These are phyloP conservation scores for Mastigamoeba balamuthi DNA, from an alignment of 78 protist species.

Conservation along the genomic window DNA sequence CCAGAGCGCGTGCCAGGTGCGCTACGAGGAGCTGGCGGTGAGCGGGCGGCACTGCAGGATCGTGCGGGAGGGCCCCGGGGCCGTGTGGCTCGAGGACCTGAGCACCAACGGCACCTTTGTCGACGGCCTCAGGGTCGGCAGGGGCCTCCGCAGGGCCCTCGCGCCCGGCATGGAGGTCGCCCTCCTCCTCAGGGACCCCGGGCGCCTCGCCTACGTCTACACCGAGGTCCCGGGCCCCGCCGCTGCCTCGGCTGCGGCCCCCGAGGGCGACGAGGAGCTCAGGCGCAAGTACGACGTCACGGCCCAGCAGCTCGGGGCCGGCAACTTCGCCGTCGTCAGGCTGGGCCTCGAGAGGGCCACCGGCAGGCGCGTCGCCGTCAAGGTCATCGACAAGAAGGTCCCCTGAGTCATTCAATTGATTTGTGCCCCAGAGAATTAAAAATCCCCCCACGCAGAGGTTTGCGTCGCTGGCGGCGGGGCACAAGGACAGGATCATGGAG, in stretches of 20 bases:
- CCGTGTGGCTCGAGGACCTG: neutral
- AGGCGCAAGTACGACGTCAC: constrained; percentile 20
- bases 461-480: neutral
- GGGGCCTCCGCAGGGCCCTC: constrained; percentile 9
- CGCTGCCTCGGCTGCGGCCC: neutral
- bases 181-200: neutral
- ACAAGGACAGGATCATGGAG: neutral
- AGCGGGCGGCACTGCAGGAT: neutral
- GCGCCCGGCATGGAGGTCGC: neutral
- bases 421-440: neutral
- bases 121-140: constrained; percentile 35
- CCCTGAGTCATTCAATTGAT: too few species aligned
- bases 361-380: constrained; percentile 30
- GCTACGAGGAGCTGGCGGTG: too few species aligned
- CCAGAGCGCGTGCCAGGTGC: too few species aligned
- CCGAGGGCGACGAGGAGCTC: constrained; percentile 32
- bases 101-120: constrained; percentile 43
- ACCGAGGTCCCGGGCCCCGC: neutral
- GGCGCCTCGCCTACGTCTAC: neutral
- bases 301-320: neutral
- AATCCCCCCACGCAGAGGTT: neutral
- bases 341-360: constrained; percentile 38
- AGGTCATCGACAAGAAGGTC: constrained; percentile 51
- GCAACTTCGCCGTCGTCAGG: constrained; percentile 55
- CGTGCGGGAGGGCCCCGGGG: neutral